A percentile compares a stretch with the other conserved stretches of the same genome.
phyloP scores from a whole-genome alignment of 164 flowering plant genomes.

The Tinospora cordifolia region DNA sequence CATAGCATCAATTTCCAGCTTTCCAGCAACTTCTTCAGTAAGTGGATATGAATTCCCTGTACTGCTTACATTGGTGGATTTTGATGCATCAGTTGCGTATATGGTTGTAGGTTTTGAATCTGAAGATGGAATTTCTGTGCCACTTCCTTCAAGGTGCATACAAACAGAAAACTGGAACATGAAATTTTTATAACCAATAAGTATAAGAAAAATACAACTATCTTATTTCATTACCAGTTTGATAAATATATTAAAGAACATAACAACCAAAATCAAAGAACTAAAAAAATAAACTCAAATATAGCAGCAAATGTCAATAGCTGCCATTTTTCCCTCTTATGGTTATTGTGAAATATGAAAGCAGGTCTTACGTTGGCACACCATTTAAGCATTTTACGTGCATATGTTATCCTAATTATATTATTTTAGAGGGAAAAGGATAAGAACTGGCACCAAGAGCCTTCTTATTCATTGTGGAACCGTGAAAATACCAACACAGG shows the following conservation, averaged over 20 bases:
- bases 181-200: background rate
- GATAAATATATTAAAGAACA: background rate
- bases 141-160: slow-evolving; percentile 38
- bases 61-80: slow-evolving; percentile 24
- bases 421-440: too few relatives aligned
- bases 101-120: slow-evolving; percentile 25
- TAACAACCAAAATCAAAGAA: too few relatives aligned
- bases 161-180: slow-evolving; percentile 35
- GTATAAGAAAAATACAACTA: background rate
- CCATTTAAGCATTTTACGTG: too few relatives aligned
- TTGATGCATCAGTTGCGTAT: slow-evolving; percentile 27
- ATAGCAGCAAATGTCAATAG: too few relatives aligned
- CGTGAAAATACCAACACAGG: too few relatives aligned
- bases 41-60: slow-evolving; percentile 22
- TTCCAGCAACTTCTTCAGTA: slow-evolving; percentile 27
- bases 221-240: background rate
- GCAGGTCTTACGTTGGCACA: too few relatives aligned
- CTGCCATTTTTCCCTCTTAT: too few relatives aligned
- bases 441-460: too few relatives aligned
- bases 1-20: slow-evolving; percentile 18
- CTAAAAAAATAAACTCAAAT: background rate
- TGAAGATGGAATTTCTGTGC: slow-evolving; percentile 24
- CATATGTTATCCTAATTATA: too few relatives aligned
- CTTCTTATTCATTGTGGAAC: too few relatives aligned
- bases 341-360: too few relatives aligned